Percentiles rank a stretch among this genome's conserved stretches.
Evolutionary conservation across 2,329 filamentous ascomycete species (phyloP).

Genomic region (Sclerotinia nivalis): DNA sequence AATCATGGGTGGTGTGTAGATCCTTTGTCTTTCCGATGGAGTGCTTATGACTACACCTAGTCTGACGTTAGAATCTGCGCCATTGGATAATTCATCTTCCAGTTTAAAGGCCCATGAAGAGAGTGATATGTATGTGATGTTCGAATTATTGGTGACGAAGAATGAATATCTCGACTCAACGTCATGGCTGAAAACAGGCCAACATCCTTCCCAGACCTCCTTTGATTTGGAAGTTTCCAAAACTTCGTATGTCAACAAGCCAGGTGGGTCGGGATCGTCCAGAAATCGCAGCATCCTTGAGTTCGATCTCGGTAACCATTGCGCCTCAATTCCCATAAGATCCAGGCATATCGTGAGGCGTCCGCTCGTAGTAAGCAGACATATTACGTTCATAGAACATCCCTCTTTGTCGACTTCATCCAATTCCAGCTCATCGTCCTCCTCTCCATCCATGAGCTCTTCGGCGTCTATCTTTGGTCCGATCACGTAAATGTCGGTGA

Average conservation of each 20-base stretch:
- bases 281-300: slow-evolving; percentile 47
- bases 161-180: slow-evolving; percentile 63
- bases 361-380: slow-evolving; percentile 61
- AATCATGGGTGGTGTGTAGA: slow-evolving; percentile 56
- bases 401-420: slow-evolving; percentile 60
- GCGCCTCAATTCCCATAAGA: slow-evolving; percentile 62
- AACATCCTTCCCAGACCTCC: slow-evolving; percentile 57
- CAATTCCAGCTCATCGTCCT: slow-evolving; percentile 56
- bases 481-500: slow-evolving; percentile 64
- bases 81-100: slow-evolving; percentile 60
- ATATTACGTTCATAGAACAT: slow-evolving; percentile 60
- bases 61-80: slow-evolving; percentile 47
- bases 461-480: slow-evolving; percentile 61
- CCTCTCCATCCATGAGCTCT: slow-evolving; percentile 64
- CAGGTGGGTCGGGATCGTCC: slow-evolving; percentile 46
- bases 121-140: slow-evolving; percentile 61
- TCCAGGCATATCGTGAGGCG: slow-evolving; percentile 63
- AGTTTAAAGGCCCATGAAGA: slow-evolving; percentile 64
- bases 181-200: slow-evolving; percentile 64
- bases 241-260: slow-evolving; percentile 61
- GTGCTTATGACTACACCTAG: slow-evolving; percentile 24
- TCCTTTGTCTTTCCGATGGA: slow-evolving; percentile 48
- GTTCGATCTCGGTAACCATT: slow-evolving; percentile 62
- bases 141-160: slow-evolving; percentile 61
- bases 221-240: slow-evolving; percentile 58